Percentiles rank a stretch among this genome's conserved stretches.
phyloP scores from a whole-genome alignment of 2,329 filamentous ascomycete species.

The Arthrobotrys pseudoclavata region DNA sequence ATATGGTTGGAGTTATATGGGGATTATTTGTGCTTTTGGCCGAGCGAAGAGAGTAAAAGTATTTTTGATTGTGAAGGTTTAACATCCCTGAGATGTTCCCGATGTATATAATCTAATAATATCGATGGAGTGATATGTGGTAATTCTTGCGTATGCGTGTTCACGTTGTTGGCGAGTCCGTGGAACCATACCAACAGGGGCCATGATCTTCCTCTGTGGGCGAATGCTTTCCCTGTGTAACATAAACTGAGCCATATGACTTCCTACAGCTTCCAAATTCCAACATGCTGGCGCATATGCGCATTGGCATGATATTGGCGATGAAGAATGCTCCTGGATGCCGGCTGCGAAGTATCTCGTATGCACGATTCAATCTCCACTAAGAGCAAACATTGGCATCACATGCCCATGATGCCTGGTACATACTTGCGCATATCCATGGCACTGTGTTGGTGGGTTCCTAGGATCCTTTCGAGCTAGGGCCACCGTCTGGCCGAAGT shows the following conservation, averaged over 20 bases:
- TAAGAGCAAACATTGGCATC: slow-evolving; percentile 3
- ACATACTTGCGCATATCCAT: neutral
- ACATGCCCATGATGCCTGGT: slow-evolving; percentile 4
- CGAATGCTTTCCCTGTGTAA: neutral
- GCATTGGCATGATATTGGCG: slow-evolving; percentile 6
- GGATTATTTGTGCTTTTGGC: slow-evolving; percentile 22
- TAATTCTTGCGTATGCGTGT: slow-evolving; percentile 3
- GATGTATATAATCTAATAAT: neutral
- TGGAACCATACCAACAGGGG: slow-evolving; percentile 10
- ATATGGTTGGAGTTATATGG: slow-evolving; percentile 26
- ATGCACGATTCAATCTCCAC: slow-evolving; percentile 13
- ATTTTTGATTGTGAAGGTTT: neutral
- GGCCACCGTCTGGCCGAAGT: slow-evolving; percentile 15
- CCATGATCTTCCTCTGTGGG: neutral
- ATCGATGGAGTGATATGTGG: slow-evolving; percentile 6
- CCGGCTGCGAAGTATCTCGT: neutral
- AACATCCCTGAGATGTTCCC: neutral
- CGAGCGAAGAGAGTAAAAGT: neutral
- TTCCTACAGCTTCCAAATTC: slow-evolving; percentile 1
- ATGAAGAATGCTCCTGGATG: neutral
- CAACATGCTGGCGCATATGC: slow-evolving; percentile 7
- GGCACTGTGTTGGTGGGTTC: slow-evolving; percentile 10
- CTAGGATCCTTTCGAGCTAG: slow-evolving; percentile 23
- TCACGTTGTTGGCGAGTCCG: neutral
- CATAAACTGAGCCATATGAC: neutral